Evolutionary conservation across 2,329 filamentous ascomycete genomes (phyloP).

Genomic region (Exophiala sp.): DNA sequence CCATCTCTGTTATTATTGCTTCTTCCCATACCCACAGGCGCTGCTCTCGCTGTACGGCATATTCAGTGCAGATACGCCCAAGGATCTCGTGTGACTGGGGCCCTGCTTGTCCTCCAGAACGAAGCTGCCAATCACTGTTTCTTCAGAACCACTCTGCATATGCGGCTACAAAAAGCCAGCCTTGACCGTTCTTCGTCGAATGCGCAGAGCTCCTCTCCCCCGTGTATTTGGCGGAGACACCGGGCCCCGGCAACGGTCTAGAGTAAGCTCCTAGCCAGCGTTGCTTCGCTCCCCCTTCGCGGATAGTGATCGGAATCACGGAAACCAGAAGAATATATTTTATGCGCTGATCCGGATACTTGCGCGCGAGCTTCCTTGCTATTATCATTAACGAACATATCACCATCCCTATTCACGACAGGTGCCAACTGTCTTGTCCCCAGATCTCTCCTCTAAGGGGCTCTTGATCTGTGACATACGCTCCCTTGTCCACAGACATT

Average conservation of each 20-base stretch:
- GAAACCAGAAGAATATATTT: not conserved
- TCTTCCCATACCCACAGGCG: not conserved
- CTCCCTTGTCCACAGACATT: not conserved
- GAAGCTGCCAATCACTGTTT: constrained; percentile 15
- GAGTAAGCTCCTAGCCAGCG: not conserved
- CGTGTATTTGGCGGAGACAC: not conserved
- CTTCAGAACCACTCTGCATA: constrained; percentile 10
- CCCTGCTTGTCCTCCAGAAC: constrained; percentile 16
- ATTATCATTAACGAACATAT: constrained; percentile 2
- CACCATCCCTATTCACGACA: not conserved
- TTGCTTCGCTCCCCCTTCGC: constrained; percentile 1
- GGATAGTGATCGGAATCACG: constrained; percentile 1
- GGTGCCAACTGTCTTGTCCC: not conserved
- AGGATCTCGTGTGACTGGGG: constrained; percentile 8
- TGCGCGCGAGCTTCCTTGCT: constrained; percentile 1
- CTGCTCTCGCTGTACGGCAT: not conserved
- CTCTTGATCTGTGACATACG: not conserved
- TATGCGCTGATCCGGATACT: constrained; percentile 1
- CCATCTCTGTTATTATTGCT: not conserved
- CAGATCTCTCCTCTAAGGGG: not conserved
- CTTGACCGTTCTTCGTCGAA: not conserved
- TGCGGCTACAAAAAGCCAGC: constrained; percentile 10
- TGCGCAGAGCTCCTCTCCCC: not conserved
- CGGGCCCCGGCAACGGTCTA: constrained; percentile 4
- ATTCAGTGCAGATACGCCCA: not conserved